These are phyloP conservation scores for Gossypium australe DNA, from an alignment of 345 rosid genomes.

Conservation along the genomic window DNA sequence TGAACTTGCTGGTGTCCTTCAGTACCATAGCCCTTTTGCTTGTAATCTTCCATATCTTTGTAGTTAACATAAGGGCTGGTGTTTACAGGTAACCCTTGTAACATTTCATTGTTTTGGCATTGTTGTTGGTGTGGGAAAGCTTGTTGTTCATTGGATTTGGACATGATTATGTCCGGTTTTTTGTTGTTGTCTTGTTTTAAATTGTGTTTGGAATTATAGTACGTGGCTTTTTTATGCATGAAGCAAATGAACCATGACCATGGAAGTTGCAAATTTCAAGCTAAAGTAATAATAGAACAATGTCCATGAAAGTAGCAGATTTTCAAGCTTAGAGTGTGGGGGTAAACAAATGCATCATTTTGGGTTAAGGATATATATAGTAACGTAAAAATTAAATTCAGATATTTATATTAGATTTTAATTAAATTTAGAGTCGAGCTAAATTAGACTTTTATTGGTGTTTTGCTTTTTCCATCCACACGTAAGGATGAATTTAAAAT, in stretches of 20 bases:
- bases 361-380: background rate
- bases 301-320: background rate
- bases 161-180: background rate
- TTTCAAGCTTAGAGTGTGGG: background rate
- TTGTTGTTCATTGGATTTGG: background rate
- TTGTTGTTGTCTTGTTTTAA: background rate
- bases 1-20: constrained; percentile 48
- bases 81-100: constrained; percentile 25
- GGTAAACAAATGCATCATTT: background rate
- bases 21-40: constrained; percentile 45
- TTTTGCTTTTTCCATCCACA: no score
- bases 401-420: no score
- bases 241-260: background rate
- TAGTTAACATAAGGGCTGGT: constrained; percentile 33
- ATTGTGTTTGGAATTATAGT: background rate
- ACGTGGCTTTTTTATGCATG: background rate
- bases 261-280: background rate
- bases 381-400: background rate
- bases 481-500: no score
- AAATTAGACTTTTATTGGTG: no score
- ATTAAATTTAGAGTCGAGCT: no score
- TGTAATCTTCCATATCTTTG: constrained; percentile 42
- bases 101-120: background rate
- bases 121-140: background rate
- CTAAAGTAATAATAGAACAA: background rate